Base-by-base conservation (phyloP, 371 early-diverging fungal genomes). In the Rhizopus arrhizus region DNA sequence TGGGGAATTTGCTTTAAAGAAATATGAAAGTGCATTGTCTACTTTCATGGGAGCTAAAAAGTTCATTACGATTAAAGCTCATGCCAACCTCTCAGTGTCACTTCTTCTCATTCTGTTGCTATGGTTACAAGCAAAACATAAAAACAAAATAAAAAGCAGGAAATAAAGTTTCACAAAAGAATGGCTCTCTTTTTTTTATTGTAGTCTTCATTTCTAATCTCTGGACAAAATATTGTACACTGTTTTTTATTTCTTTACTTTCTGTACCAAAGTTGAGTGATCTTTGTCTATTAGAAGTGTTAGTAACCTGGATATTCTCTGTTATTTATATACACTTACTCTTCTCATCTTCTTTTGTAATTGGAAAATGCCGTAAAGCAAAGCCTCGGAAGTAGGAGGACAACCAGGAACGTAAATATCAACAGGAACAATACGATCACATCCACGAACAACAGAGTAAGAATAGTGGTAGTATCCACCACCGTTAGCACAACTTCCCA, bases 381-480 rank as follows among this genome's bases (percentile, higher is more conserved):
- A 79, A 12, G 97, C 98, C 72, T 97, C 96, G 46, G 97, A 94
- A 15, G 97, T 96, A 53, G 98, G 98, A 65, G 98, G 98, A 77
- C 98, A 98, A 15, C 98, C 98, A 43, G 97, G 97, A 33, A 98
- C 97, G 66, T 98, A 98, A 51, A 98, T 92, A 82, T 93, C 93
- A 40, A 94, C 95, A 53, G 98, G 98, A 9, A 98, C 94, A 72
- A 98, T 91, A 51, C 98, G 90, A 66, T 98, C 98, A 77, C 97
- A 97, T 51, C 98, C 80, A 72, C 93, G 87, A 42, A 93, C 97
- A 53, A 97, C 98, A 47, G 96, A 85, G 77, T 97, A 98, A 54
- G 92, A 91, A 83, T 98, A 98, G 77, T 98, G 98, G 75, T 98
- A 98, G 83, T 98, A 98, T 54, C 98, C 98, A 69, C 98, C 98